These are phyloP conservation scores for Aureobasidium sp. DNA, from an alignment of 2,329 filamentous ascomycete genomes.

Conservation along the genomic window DNA sequence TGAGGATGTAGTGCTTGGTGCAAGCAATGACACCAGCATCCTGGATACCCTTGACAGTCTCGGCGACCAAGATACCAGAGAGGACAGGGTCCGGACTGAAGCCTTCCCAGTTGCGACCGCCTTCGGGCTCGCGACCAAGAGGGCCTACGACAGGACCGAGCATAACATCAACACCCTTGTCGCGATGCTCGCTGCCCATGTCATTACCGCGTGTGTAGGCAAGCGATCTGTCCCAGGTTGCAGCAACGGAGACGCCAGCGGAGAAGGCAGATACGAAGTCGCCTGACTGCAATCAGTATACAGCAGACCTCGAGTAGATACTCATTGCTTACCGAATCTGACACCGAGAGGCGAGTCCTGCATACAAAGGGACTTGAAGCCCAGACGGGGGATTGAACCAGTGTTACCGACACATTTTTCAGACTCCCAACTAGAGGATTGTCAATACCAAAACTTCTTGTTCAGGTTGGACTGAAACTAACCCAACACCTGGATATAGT, in stretches of 20 bases:
- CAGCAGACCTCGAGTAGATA: background rate
- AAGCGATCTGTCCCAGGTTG: conserved; percentile 70
- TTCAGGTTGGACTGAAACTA: conserved; percentile 24
- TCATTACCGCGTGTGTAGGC: conserved; percentile 60
- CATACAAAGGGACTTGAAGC: conserved; percentile 67
- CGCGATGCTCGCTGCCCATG: conserved; percentile 67
- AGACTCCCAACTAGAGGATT: conserved; percentile 48
- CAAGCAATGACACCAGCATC: conserved; percentile 74
- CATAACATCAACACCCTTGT: conserved; percentile 66
- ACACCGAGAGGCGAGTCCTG: conserved; percentile 80
- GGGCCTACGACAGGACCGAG: conserved; percentile 72
- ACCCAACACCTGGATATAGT: conserved; percentile 49
- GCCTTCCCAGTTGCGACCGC: conserved; percentile 64
- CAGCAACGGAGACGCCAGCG: conserved; percentile 67
- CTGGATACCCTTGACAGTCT: conserved; percentile 73
- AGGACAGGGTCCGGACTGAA: conserved; percentile 68
- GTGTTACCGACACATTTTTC: conserved; percentile 70
- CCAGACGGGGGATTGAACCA: conserved; percentile 61
- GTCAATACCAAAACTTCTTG: conserved; percentile 14
- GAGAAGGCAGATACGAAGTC: conserved; percentile 80
- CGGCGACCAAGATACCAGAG: conserved; percentile 61
- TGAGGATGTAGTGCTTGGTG: conserved; percentile 66
- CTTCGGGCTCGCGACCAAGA: conserved; percentile 58
- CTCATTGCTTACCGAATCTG: conserved; percentile 48
- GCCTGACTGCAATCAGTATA: conserved; percentile 28